These are phyloP conservation scores for Hericium rajendrae DNA, from an alignment of 768 basidiomycete species.

Conservation along the genomic window DNA sequence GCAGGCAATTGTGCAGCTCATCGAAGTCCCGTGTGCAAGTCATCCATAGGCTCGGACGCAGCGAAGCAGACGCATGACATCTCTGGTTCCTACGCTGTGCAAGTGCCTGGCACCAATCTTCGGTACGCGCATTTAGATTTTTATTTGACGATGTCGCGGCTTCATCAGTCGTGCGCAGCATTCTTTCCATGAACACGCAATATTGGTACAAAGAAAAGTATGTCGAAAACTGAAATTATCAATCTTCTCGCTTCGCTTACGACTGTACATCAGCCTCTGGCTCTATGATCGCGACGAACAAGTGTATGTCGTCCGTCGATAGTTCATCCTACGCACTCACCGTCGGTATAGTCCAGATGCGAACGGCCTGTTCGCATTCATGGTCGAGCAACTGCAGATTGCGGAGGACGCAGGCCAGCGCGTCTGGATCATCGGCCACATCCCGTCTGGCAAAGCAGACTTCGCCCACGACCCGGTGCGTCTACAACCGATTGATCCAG, in stretches of 20 bases:
- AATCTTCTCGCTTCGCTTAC: background rate
- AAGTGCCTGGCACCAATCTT: slow-evolving; percentile 39
- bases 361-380: slow-evolving; percentile 48
- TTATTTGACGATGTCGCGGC: background rate
- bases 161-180: slow-evolving; percentile 22
- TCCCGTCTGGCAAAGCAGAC: slow-evolving; percentile 42
- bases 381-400: slow-evolving; percentile 43
- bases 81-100: slow-evolving; percentile 46
- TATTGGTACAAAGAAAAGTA: slow-evolving; percentile 57
- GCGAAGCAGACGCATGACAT: slow-evolving; percentile 27
- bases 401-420: slow-evolving; percentile 53
- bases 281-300: slow-evolving; percentile 43
- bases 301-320: slow-evolving; percentile 23
- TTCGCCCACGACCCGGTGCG: slow-evolving; percentile 41
- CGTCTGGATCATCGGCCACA: slow-evolving; percentile 57
- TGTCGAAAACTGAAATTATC: slow-evolving; percentile 2
- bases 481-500: background rate
- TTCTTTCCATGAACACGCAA: slow-evolving; percentile 50
- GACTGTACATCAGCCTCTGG: slow-evolving; percentile 36
- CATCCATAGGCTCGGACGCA: too few species aligned
- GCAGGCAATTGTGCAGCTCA: too few species aligned
- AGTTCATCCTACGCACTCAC: background rate
- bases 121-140: slow-evolving; percentile 22
- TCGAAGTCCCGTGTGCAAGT: too few species aligned
- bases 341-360: slow-evolving; percentile 36